A percentile compares a stretch with the other conserved stretches of the same genome.
These are phyloP conservation scores for Amaranthus hypochondriacus DNA, from an alignment of 148 eudicot species.

Conservation along the genomic window DNA sequence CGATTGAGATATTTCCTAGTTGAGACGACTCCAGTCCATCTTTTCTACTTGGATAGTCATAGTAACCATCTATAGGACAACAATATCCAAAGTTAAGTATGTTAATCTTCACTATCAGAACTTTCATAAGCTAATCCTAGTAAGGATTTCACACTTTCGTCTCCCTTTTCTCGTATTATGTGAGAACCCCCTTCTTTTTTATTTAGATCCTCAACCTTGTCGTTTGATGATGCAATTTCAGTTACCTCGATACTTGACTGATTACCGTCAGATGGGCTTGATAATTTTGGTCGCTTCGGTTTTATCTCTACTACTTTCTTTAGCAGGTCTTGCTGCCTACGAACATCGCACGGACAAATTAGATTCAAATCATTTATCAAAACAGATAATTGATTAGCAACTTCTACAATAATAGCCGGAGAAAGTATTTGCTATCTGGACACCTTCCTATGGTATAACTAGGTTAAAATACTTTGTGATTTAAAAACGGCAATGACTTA, in stretches of 20 bases:
- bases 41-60: not conserved
- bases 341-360: constrained; percentile 5
- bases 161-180: constrained; percentile 22
- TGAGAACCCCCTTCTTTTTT: constrained; percentile 22
- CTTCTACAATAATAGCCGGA: not conserved
- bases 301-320: constrained; percentile 78
- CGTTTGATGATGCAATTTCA: constrained; percentile 11
- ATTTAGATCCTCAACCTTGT: constrained; percentile 19
- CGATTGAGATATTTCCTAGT: not conserved
- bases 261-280: constrained; percentile 33
- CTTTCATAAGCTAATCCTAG: constrained; percentile 69
- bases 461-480: not conserved
- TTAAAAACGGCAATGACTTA: not conserved
- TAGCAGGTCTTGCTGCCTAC: constrained; percentile 86
- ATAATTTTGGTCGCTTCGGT: constrained; percentile 61
- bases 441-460: no score
- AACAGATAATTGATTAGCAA: not conserved
- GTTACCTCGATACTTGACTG: constrained; percentile 15
- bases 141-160: constrained; percentile 57
- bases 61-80: not conserved
- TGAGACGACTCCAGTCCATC: not conserved
- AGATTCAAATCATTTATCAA: constrained; percentile 1
- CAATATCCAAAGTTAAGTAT: not conserved
- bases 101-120: constrained; percentile 71
- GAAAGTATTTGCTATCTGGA: no score